A percentile compares a stretch with the other conserved stretches of the same genome.
phyloP scores from a whole-genome alignment of 2,329 filamentous ascomycete genomes.

The Colletotrichum shisoi region DNA sequence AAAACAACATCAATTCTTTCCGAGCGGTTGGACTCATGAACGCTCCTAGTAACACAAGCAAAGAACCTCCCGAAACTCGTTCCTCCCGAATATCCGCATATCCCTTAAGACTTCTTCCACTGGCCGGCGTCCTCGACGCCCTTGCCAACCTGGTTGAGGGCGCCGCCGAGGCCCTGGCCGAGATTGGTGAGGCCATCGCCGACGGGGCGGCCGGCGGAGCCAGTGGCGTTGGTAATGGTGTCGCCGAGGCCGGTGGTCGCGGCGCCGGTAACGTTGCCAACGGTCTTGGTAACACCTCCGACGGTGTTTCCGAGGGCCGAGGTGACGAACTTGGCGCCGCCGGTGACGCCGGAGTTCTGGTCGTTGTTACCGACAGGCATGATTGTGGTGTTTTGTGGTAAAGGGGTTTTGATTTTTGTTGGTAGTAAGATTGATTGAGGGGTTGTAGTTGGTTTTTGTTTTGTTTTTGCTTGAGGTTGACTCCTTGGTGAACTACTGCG shows the following conservation, averaged over 20 bases:
- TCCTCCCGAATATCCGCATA: not conserved
- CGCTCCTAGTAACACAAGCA: slow-evolving; percentile 28
- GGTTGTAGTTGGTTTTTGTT: too few species aligned
- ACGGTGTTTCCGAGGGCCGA: slow-evolving; percentile 53
- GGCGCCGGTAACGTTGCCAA: slow-evolving; percentile 57
- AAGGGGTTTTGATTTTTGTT: slow-evolving; percentile 1
- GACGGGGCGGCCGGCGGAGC: slow-evolving; percentile 61
- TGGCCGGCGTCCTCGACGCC: slow-evolving; percentile 66
- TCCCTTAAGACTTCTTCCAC: slow-evolving; percentile 54
- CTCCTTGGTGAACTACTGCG: not conserved
- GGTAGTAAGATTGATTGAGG: slow-evolving; percentile 12
- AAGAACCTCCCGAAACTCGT: not conserved
- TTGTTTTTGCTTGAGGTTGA: not conserved
- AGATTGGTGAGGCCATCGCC: slow-evolving; percentile 64
- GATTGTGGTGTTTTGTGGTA: slow-evolving; percentile 40
- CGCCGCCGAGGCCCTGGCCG: slow-evolving; percentile 63
- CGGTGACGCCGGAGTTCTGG: slow-evolving; percentile 44
- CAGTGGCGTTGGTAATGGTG: slow-evolving; percentile 63
- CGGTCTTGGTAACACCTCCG: slow-evolving; percentile 52
- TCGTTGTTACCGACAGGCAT: slow-evolving; percentile 42
- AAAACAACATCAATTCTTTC: not conserved
- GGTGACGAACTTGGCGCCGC: slow-evolving; percentile 52
- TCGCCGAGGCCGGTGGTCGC: slow-evolving; percentile 65
- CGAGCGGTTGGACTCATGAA: not conserved
- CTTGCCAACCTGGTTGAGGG: slow-evolving; percentile 58